These are phyloP conservation scores for Colletotrichum tropicale DNA, from an alignment of 2,329 filamentous ascomycete species.

Conservation along the genomic window DNA sequence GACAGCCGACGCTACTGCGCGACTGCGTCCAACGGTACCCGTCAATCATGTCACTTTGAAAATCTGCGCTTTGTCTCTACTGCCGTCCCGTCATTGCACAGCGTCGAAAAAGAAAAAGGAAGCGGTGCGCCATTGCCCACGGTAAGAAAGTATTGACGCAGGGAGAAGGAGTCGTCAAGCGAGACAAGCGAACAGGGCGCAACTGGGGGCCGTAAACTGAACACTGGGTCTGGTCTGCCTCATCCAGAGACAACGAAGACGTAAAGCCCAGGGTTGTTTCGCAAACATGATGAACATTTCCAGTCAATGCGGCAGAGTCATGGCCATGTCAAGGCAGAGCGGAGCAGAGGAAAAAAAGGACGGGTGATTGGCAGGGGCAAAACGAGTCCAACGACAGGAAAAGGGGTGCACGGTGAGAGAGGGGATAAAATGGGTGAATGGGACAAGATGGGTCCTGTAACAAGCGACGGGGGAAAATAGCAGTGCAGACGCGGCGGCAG, in stretches of 20 bases:
- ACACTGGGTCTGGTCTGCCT: not conserved
- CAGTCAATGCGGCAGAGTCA: conserved; percentile 1
- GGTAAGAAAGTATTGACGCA: not conserved
- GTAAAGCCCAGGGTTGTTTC: not conserved
- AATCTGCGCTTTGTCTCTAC: not conserved
- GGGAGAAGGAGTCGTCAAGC: conserved; percentile 12
- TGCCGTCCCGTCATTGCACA: not conserved
- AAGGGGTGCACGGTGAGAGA: not conserved
- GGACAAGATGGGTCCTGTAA: not conserved
- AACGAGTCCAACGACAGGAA: not conserved
- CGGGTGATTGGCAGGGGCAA: not conserved
- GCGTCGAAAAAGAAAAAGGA: not conserved
- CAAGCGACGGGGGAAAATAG: not conserved
- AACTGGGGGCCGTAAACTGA: not conserved
- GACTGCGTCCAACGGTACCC: not conserved
- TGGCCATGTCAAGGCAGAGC: not conserved
- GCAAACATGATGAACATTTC: not conserved
- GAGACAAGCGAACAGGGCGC: not conserved
- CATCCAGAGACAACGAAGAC: conserved; percentile 1
- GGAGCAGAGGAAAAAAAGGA: not conserved
- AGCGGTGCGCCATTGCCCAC: not conserved
- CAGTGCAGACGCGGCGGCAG: not conserved
- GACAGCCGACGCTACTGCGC: not conserved
- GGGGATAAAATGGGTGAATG: not conserved
- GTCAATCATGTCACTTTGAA: not conserved